Conservation (phyloP, 345 rosid genomes). For the Erodium maritimum region DNA sequence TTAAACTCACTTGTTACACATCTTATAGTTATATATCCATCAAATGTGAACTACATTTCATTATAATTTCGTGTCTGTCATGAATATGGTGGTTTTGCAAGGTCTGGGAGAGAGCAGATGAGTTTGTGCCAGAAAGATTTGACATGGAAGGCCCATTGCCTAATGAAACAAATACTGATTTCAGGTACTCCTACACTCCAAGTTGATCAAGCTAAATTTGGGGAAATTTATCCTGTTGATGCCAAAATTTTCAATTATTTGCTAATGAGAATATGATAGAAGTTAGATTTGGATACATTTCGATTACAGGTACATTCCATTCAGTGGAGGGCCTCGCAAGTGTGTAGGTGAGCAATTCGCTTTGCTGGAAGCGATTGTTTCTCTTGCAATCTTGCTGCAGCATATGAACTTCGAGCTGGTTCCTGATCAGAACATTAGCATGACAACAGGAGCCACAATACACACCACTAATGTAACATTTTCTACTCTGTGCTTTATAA, state of each 20-base stretch:
- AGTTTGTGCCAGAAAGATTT: conserved; percentile 77
- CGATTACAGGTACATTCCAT: conserved; percentile 62
- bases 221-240: too few relatives aligned
- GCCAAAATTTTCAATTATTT: background rate
- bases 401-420: conserved; percentile 65
- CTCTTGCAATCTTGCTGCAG: conserved; percentile 66
- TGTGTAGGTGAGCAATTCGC: conserved; percentile 98
- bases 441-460: conserved; percentile 96
- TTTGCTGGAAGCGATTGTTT: conserved; percentile 71
- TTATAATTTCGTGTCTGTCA: too few relatives aligned
- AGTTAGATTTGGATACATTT: too few relatives aligned
- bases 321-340: conserved; percentile 93
- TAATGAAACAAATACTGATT: conserved; percentile 83
- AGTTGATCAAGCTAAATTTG: too few relatives aligned
- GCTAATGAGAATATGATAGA: background rate
- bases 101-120: conserved; percentile 97
- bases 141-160: conserved; percentile 68
- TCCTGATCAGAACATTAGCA: conserved; percentile 72
- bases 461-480: conserved; percentile 69
- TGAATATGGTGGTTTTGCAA: conserved; percentile 19
- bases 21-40: too few relatives aligned
- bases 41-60: too few relatives aligned
- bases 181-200: conserved; percentile 34
- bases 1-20: too few relatives aligned
- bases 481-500: too few relatives aligned